phyloP scores from a whole-genome alignment of 2,329 filamentous ascomycete genomes.

The Fusarium sp. region DNA sequence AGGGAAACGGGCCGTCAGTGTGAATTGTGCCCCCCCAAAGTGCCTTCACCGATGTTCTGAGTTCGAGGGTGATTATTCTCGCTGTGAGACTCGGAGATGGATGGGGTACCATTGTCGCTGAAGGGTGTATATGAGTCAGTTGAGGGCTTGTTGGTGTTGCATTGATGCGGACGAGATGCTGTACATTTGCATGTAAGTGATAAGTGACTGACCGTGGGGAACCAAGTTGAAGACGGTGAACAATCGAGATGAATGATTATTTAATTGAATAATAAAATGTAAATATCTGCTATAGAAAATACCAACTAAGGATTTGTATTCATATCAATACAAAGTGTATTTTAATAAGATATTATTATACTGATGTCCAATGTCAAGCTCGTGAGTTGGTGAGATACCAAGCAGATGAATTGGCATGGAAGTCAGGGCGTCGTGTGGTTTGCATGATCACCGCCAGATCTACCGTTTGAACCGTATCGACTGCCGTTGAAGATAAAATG shows the following conservation, averaged over 20 bases:
- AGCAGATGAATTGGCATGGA: not conserved
- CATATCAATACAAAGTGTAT: not conserved
- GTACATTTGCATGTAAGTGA: slow-evolving; percentile 8
- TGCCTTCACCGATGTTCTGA: slow-evolving; percentile 28
- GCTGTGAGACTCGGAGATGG: slow-evolving; percentile 5
- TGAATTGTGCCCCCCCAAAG: slow-evolving; percentile 13
- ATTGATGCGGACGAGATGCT: slow-evolving; percentile 18
- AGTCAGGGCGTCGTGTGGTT: not conserved
- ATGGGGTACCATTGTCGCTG: slow-evolving; percentile 14
- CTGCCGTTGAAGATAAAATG: not conserved
- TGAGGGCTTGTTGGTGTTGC: slow-evolving; percentile 6
- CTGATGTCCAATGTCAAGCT: not conserved
- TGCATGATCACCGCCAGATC: not conserved
- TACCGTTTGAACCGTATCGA: slow-evolving; percentile 11
- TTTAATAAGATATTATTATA: not conserved
- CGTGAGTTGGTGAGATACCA: not conserved
- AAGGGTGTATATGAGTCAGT: slow-evolving; percentile 32
- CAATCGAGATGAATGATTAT: not conserved
- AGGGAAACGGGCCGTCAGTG: slow-evolving; percentile 20
- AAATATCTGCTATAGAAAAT: rapidly evolving
- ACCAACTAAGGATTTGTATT: too few species aligned
- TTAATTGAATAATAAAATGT: not conserved
- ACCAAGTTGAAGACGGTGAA: slow-evolving; percentile 4
- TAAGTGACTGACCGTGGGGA: not conserved
- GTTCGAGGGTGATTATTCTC: slow-evolving; percentile 6